A percentile compares a stretch with the other conserved stretches of the same genome.
Conservation (phyloP, 139 green algal species). For the Chlorella vulgaris region DNA sequence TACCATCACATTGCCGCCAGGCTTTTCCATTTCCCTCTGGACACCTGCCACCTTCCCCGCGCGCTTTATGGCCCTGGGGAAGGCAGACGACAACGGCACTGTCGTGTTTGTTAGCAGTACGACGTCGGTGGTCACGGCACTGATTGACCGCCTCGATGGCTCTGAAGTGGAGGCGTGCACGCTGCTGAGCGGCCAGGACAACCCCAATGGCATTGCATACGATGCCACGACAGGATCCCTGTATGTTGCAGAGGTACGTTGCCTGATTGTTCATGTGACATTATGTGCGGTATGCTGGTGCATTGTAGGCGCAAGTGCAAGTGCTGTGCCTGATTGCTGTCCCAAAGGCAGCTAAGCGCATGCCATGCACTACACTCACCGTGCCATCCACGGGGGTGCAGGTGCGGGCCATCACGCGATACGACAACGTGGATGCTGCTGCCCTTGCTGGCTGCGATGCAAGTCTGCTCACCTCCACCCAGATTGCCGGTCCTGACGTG, state of each 20-base stretch:
- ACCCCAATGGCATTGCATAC: slow-evolving; percentile 39
- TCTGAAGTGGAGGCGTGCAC: not conserved
- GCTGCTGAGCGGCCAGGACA: slow-evolving; percentile 7
- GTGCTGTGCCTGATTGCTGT: too few species aligned
- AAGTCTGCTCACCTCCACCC: not conserved
- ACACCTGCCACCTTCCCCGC: not conserved
- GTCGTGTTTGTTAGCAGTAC: slow-evolving; percentile 20
- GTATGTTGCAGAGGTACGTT: slow-evolving; percentile 21
- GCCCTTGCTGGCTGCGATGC: slow-evolving; percentile 21
- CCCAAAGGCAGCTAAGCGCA: too few species aligned
- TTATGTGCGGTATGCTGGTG: not conserved
- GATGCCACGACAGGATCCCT: slow-evolving; percentile 3
- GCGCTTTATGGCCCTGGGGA: slow-evolving; percentile 18
- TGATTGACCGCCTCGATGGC: not conserved
- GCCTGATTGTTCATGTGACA: not conserved
- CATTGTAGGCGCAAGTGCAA: too few species aligned
- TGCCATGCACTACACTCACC: too few species aligned
- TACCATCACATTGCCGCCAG: not conserved
- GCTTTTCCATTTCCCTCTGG: slow-evolving; percentile 22
- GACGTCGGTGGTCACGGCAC: not conserved
- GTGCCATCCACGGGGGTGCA: too few species aligned
- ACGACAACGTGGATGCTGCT: slow-evolving; percentile 18
- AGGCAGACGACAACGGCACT: not conserved
- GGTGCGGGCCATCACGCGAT: slow-evolving; percentile 19
- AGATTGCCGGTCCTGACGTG: not conserved